A percentile compares a stretch with the other conserved stretches of the same genome.
Evolutionary conservation across 1,284 basidiomycete genomes (phyloP).

Genomic region (Cryptococcus amylolentus): DNA sequence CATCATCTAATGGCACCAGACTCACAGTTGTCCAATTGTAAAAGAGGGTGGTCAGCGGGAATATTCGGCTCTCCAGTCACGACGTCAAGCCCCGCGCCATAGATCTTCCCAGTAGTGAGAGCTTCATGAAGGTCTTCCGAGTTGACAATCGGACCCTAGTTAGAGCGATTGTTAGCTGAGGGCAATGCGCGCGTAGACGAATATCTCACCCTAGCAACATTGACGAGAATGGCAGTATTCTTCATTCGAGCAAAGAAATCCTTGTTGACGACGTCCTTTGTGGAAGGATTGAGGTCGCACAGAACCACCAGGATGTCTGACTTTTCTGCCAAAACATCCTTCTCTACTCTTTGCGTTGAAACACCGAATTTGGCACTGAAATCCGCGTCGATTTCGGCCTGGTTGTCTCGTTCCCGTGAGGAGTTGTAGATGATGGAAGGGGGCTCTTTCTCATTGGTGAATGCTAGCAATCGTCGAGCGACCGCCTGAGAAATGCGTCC

Average conservation of each 20-base stretch:
- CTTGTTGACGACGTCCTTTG: constrained; percentile 69
- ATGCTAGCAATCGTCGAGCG: constrained; percentile 69
- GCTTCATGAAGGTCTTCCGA: constrained; percentile 80
- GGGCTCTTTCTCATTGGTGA: constrained; percentile 53
- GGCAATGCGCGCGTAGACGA: background rate
- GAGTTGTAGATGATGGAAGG: constrained; percentile 39
- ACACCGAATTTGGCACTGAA: constrained; percentile 56
- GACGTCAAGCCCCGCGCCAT: constrained; percentile 90
- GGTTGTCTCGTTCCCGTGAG: constrained; percentile 36
- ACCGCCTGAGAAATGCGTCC: constrained; percentile 85
- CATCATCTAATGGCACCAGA: background rate
- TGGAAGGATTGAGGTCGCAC: constrained; percentile 70
- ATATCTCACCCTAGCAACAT: constrained; percentile 64
- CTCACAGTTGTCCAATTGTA: constrained; percentile 65
- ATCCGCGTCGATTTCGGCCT: constrained; percentile 56
- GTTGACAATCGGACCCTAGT: constrained; percentile 68
- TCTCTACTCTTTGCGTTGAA: constrained; percentile 59
- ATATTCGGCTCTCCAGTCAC: constrained; percentile 88
- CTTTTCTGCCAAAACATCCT: constrained; percentile 64
- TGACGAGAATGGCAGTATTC: constrained; percentile 71
- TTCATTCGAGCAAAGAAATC: constrained; percentile 80
- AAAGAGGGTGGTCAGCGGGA: constrained; percentile 67
- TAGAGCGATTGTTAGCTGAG: background rate
- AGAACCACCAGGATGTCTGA: constrained; percentile 81
- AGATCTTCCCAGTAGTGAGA: constrained; percentile 70